Evolutionary conservation across 129 eudicot species (phyloP), one percentile per base, ranked within the genome.

Genomic region (Solidago caesia): DNA sequence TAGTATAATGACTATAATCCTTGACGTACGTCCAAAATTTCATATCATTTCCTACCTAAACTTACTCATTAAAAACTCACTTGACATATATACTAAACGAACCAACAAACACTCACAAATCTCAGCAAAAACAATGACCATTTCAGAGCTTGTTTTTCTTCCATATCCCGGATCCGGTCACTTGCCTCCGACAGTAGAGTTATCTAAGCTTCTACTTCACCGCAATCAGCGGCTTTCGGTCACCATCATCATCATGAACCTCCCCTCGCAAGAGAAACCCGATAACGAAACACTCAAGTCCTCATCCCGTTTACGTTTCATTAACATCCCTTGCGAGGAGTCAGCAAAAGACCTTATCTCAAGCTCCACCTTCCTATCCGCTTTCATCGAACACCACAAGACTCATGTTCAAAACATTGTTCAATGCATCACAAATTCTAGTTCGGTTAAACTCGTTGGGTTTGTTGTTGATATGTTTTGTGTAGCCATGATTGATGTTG

Each of bases 401-500:
- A 16, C 75, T 39, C 68, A 25, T 13, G 64, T 81, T 44, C 25
- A 14, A 11, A 58, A 44, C 11, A 53, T 70, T 53, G 6, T 70
- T 45, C 25, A 14, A 11, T 6, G 39, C 25, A 55, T 9, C 16
- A 51, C 3, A 29, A 63, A 12, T 12, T 2, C 67, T 12, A 39
- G n/a, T 21, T 68, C 64, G 46, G 55, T 60, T 4, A 70, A 25
- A 45, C 81, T 73, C 7, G 77, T 41, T 12, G 86, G 80, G 21
- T 29, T 82, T 7, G 76, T 83, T 9, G 49, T 83, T 44, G 87
- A 83, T 62, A 53, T 79, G 80, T 83, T 83, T 45, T 83, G 83
- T 70, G 77, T 71, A 2, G 45, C 77, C 44, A 74, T 79, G 81
- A 83, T 71, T 11, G 87, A 83, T 47, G 75, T 83, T 6, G 87